These are phyloP conservation scores for Globisporangium paddicum DNA, from an alignment of 352 stramenopile species.

Conservation along the genomic window DNA sequence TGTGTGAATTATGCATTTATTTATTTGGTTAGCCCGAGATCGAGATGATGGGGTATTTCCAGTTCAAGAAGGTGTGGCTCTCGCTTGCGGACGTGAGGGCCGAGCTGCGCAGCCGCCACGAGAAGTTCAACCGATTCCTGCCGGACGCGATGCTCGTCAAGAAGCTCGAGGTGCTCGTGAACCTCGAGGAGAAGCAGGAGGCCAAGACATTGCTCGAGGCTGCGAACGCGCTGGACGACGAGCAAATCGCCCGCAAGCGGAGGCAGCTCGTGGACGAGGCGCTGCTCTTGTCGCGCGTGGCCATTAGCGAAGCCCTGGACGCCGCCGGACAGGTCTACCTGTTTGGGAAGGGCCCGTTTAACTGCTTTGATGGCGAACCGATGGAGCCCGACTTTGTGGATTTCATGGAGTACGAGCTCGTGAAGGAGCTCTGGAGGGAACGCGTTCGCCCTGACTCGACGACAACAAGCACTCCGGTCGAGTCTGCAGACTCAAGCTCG, in stretches of 20 bases:
- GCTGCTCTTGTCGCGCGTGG: conserved; percentile 29
- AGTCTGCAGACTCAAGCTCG: neutral
- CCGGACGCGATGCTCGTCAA: conserved; percentile 41
- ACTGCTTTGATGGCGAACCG: conserved; percentile 56
- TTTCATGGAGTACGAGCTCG: conserved; percentile 61
- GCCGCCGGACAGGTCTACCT: conserved; percentile 75
- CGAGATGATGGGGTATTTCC: conserved; percentile 63
- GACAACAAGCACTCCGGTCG: neutral
- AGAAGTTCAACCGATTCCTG: conserved; percentile 68
- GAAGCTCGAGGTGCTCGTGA: conserved; percentile 60
- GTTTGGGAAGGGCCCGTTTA: conserved; percentile 63
- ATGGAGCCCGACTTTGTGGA: conserved; percentile 61
- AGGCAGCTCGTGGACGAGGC: conserved; percentile 49
- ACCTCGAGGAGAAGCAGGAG: conserved; percentile 66
- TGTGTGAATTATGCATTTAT: too few species aligned
- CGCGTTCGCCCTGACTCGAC: conserved; percentile 35
- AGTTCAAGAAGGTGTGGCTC: conserved; percentile 73
- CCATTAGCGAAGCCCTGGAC: conserved; percentile 57
- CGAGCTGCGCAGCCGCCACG: conserved; percentile 51
- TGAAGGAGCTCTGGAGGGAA: conserved; percentile 50
- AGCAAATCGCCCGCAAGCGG: conserved; percentile 35
- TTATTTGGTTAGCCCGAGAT: conserved; percentile 35
- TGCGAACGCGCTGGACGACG: conserved; percentile 41
- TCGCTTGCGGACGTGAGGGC: conserved; percentile 62
- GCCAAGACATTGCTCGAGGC: conserved; percentile 50